Conservation (phyloP, 1,284 basidiomycete species). For the Ustilago xerochloae region DNA sequence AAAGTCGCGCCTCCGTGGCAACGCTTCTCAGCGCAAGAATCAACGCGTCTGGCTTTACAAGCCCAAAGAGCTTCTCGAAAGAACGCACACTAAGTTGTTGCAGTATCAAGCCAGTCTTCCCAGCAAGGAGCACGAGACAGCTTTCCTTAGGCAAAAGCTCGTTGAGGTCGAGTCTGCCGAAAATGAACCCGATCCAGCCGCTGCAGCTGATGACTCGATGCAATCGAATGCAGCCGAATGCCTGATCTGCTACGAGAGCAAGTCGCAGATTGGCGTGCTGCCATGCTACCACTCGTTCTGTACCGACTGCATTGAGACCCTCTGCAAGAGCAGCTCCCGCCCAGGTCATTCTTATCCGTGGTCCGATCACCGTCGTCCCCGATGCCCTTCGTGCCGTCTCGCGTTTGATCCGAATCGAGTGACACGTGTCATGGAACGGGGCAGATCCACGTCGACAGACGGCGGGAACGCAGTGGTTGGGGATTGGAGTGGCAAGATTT, state of each 20-base stretch:
- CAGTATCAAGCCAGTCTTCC: slow-evolving; percentile 4
- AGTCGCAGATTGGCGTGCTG: slow-evolving; percentile 40
- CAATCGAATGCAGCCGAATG: slow-evolving; percentile 26
- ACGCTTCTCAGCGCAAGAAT: slow-evolving; percentile 35
- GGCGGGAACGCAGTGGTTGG: slow-evolving; percentile 16
- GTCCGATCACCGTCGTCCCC: slow-evolving; percentile 1
- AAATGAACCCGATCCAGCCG: slow-evolving; percentile 78
- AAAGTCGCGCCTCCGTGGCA: slow-evolving; percentile 47
- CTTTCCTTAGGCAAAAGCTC: slow-evolving; percentile 38
- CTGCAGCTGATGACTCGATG: slow-evolving; percentile 75
- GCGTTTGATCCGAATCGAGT: slow-evolving; percentile 26
- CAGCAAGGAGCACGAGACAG: slow-evolving; percentile 43
- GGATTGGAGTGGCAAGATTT: slow-evolving; percentile 56
- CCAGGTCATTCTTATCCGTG: not conserved
- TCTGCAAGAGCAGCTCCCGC: slow-evolving; percentile 19
- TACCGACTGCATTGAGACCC: slow-evolving; percentile 42
- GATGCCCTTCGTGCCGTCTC: slow-evolving; percentile 38
- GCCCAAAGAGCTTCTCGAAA: slow-evolving; percentile 42
- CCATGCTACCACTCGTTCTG: slow-evolving; percentile 56
- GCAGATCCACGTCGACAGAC: slow-evolving; percentile 17
- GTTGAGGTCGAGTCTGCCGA: slow-evolving; percentile 70
- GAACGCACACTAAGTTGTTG: slow-evolving; percentile 14
- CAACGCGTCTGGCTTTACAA: slow-evolving; percentile 48
- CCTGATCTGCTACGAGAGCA: slow-evolving; percentile 41
- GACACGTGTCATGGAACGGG: slow-evolving; percentile 41